Conservation (phyloP, 129 eudicot genomes). For the Pulicaria dysenterica region DNA sequence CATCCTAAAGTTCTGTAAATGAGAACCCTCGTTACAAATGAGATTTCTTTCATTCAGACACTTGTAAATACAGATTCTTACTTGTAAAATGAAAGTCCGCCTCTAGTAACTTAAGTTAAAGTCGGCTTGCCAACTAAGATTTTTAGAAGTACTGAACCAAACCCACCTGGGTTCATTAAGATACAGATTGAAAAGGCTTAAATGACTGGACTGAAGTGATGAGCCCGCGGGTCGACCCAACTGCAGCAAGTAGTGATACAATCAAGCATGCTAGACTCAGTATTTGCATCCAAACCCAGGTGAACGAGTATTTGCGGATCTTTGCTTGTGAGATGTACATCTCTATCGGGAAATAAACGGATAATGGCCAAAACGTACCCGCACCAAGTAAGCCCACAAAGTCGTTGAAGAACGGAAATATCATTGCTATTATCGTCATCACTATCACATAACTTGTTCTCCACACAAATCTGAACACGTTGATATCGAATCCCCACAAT, state of each 20-base stretch:
- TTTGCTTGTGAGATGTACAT: constrained; percentile 58
- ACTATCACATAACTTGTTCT: constrained; percentile 58
- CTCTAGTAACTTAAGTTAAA: constrained; percentile 30
- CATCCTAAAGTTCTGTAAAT: constrained; percentile 34
- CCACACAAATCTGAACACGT: constrained; percentile 57
- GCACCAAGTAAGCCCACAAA: constrained; percentile 77
- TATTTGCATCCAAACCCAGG: constrained; percentile 56
- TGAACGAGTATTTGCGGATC: constrained; percentile 46
- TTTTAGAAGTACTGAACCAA: neutral
- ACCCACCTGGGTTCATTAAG: constrained; percentile 32
- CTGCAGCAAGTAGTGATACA: constrained; percentile 57
- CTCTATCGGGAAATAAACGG: constrained; percentile 75
- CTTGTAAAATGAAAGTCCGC: constrained; percentile 26
- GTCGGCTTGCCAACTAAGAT: neutral
- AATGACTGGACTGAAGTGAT: constrained; percentile 36
- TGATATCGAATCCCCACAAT: constrained; percentile 35
- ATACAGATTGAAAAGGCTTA: constrained; percentile 48
- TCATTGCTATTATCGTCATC: constrained; percentile 54
- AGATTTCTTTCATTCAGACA: constrained; percentile 28
- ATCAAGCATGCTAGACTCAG: constrained; percentile 48
- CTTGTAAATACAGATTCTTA: constrained; percentile 41
- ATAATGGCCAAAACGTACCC: constrained; percentile 66
- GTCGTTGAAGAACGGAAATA: constrained; percentile 76
- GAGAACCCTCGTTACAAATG: constrained; percentile 26
- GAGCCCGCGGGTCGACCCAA: constrained; percentile 65